Evolutionary conservation across 2,329 filamentous ascomycete genomes (phyloP).

Genomic region (Aspergillus sp.): DNA sequence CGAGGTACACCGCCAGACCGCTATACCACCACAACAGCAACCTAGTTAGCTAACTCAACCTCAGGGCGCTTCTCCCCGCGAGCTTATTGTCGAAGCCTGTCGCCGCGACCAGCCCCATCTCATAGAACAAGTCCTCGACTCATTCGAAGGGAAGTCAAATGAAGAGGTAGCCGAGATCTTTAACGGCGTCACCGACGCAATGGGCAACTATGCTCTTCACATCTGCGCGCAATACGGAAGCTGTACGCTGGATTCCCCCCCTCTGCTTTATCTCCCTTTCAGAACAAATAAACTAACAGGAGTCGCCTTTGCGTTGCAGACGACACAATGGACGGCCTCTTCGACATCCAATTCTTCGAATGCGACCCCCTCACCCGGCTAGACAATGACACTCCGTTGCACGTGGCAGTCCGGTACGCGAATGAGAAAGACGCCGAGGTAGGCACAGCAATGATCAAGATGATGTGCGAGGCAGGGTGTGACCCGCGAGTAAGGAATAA

Average conservation of each 20-base stretch:
- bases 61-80: slow-evolving; percentile 79
- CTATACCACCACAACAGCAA: slow-evolving; percentile 3
- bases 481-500: slow-evolving; percentile 50
- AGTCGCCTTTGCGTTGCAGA: slow-evolving; percentile 27
- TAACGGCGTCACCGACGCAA: slow-evolving; percentile 79
- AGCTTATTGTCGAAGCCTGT: slow-evolving; percentile 88
- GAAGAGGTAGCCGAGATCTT: slow-evolving; percentile 72
- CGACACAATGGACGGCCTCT: slow-evolving; percentile 48
- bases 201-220: slow-evolving; percentile 88
- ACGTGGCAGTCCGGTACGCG: slow-evolving; percentile 46
- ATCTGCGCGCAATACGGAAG: slow-evolving; percentile 82
- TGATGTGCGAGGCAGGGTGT: slow-evolving; percentile 51
- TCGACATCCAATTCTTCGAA: slow-evolving; percentile 50
- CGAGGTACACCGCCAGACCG: slow-evolving; percentile 34
- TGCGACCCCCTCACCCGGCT: slow-evolving; percentile 48
- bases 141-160: slow-evolving; percentile 56
- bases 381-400: slow-evolving; percentile 48
- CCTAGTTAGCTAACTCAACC: not conserved
- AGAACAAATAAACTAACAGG: not conserved
- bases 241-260: slow-evolving; percentile 57
- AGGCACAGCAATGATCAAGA: slow-evolving; percentile 47
- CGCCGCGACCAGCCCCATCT: slow-evolving; percentile 89
- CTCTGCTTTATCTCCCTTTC: not conserved
- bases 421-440: slow-evolving; percentile 47
- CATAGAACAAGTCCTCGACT: slow-evolving; percentile 69